A percentile compares a stretch with the other conserved stretches of the same genome.
These are phyloP conservation scores for Solidago caesia DNA, from an alignment of 129 eudicot genomes.

Conservation along the genomic window DNA sequence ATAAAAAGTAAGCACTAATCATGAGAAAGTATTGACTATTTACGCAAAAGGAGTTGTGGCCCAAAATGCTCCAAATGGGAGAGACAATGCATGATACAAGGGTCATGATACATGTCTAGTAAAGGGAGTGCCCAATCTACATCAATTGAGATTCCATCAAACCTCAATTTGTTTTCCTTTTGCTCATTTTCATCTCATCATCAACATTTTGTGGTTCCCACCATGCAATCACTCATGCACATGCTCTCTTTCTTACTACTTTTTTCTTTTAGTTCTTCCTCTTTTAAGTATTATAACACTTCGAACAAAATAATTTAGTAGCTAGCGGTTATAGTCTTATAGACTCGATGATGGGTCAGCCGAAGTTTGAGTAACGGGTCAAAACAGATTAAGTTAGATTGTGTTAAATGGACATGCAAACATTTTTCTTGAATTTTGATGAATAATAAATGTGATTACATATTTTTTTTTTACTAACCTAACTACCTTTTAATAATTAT, in stretches of 20 bases:
- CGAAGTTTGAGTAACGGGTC: too few relatives aligned
- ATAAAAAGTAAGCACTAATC: not conserved
- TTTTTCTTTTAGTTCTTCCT: constrained; percentile 8
- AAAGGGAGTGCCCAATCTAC: constrained; percentile 62
- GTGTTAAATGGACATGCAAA: too few relatives aligned
- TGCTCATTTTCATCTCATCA: constrained; percentile 33
- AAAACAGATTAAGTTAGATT: too few relatives aligned
- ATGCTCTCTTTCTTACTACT: constrained; percentile 36
- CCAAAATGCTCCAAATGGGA: constrained; percentile 35
- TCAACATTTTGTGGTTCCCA: constrained; percentile 40
- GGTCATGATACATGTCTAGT: constrained; percentile 85
- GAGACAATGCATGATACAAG: constrained; percentile 85
- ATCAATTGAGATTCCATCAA: constrained; percentile 61
- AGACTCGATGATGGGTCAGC: too few relatives aligned
- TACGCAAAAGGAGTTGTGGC: constrained; percentile 33
- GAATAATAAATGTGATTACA: too few relatives aligned
- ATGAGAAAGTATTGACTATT: not conserved
- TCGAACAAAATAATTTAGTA: not conserved
- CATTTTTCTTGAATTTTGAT: too few relatives aligned
- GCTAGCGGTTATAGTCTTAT: too few relatives aligned
- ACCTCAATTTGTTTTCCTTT: constrained; percentile 44
- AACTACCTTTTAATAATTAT: too few relatives aligned
- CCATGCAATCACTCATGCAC: constrained; percentile 48
- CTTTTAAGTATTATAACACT: not conserved
- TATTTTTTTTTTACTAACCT: too few relatives aligned